Percentiles rank a stretch among this genome's conserved stretches.
Conservation (phyloP, 306 rosid species). For the Prunus kanzakura region DNA sequence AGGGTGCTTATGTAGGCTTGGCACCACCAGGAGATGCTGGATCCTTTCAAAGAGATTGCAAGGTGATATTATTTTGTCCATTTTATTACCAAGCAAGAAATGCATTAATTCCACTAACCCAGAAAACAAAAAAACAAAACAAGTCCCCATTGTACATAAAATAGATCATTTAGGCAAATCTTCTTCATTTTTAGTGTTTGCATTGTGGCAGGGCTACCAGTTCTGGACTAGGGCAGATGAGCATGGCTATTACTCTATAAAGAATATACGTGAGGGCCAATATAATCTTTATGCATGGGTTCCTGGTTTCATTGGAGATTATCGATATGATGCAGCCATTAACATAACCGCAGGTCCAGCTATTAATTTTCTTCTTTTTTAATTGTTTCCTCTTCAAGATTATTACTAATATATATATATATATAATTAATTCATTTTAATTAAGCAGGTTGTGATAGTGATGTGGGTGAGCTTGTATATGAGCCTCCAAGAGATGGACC, state of each 20-base stretch:
- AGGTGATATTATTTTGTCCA: slow-evolving; percentile 39
- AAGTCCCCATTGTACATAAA: too few relatives aligned
- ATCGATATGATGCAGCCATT: slow-evolving; percentile 41
- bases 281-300: slow-evolving; percentile 75
- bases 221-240: slow-evolving; percentile 74
- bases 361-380: not conserved
- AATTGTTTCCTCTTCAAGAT: not conserved
- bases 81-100: not conserved
- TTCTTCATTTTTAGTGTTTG: too few relatives aligned
- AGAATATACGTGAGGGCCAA: slow-evolving; percentile 44
- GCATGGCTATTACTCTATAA: slow-evolving; percentile 58
- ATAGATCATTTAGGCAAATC: too few relatives aligned
- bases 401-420: too few relatives aligned
- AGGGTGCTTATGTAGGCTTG: slow-evolving; percentile 45
- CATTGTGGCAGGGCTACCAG: slow-evolving; percentile 58
- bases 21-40: slow-evolving; percentile 54
- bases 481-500: slow-evolving; percentile 85
- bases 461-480: slow-evolving; percentile 56
- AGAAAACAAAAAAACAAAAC: not conserved
- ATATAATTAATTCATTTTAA: not conserved
- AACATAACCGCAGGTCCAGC: slow-evolving; percentile 56
- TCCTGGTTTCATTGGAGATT: slow-evolving; percentile 77
- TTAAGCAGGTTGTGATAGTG: slow-evolving; percentile 48
- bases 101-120: not conserved
- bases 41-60: slow-evolving; percentile 68